These are phyloP conservation scores for Macrocybe sp. DNA, from an alignment of 1,284 basidiomycete genomes.

Conservation along the genomic window DNA sequence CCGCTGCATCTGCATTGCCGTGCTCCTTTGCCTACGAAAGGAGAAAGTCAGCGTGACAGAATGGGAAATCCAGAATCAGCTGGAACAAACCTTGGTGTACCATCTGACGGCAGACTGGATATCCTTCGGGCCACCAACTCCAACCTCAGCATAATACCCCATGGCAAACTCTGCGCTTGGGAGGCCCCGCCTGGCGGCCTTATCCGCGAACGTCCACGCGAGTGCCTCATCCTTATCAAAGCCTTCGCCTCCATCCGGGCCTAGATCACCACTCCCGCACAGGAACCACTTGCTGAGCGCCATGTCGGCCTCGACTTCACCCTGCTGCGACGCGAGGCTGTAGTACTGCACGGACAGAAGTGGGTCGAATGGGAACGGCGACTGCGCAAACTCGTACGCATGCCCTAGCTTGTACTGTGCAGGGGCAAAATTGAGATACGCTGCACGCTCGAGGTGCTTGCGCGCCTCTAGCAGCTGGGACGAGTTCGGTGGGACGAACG, in stretches of 20 bases:
- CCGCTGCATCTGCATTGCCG: conserved; percentile 76
- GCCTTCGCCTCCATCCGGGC: conserved; percentile 45
- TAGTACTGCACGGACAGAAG: conserved; percentile 92
- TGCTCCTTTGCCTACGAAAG: conserved; percentile 61
- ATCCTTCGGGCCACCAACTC: conserved; percentile 67
- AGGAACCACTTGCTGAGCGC: conserved; percentile 94
- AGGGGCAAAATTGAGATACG: conserved; percentile 81
- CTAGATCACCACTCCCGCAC: conserved; percentile 53
- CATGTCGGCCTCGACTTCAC: conserved; percentile 93
- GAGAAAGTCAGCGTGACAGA: conserved; percentile 1
- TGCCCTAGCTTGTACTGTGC: conserved; percentile 94
- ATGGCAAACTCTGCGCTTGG: conserved; percentile 90
- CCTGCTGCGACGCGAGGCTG: conserved; percentile 77
- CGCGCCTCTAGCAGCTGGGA: conserved; percentile 44
- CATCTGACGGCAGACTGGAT: conserved; percentile 62
- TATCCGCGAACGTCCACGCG: conserved; percentile 89
- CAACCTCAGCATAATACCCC: conserved; percentile 89
- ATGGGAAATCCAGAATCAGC: neutral
- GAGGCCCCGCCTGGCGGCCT: conserved; percentile 78
- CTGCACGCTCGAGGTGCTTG: conserved; percentile 72
- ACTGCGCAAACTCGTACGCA: conserved; percentile 86
- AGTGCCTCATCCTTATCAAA: conserved; percentile 90
- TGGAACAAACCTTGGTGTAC: conserved; percentile 56
- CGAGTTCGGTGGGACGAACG: conserved; percentile 43
- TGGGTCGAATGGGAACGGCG: conserved; percentile 86